Evolutionary conservation across 768 basidiomycete genomes (phyloP), one percentile per base, ranked within the genome.

Genomic region (Psilocybe sp.): DNA sequence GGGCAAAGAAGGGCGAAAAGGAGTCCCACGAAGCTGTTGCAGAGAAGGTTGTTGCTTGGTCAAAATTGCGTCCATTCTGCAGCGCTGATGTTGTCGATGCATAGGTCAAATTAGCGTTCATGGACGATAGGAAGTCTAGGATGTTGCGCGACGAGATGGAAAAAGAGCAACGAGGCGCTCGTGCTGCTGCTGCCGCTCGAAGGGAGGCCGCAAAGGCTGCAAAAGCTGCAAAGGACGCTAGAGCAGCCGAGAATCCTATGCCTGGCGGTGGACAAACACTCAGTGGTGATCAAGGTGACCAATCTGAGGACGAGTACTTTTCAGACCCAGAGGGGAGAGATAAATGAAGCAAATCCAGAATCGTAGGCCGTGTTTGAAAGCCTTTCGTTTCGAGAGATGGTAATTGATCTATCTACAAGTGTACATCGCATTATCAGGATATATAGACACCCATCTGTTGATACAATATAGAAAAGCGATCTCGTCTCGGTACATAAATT

Each of bases 31-130:
- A 76, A 16, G 75, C 71, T 5, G 81, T 71, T 8, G 76, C 80
- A 31, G 72, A 80, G 52, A 83, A 80, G 69, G 89, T 83, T 40
- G 35, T 13, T 34, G 39, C 18, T 38, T 33, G n/a, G n/a, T n/a
- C n/a, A n/a, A n/a, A 31, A 34, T 46, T 18, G 28, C 13, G 19
- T 23, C n/a, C 9, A 18, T 34, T 34, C 40, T 14, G 12, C 37
- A 15, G 28, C 23, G 23, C 14, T 40, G 46, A 18, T 46, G 45
- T 37, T 34, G 44, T 42, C 35, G 46, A 46, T 53, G 13, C 12
- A 2, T 54, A 92, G 90, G 82, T 87, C n/a, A 88, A 83, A 62
- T 66, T 90, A 44, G 85, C 85, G 1, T 92, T 81, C 62, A 74
- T 90, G 59, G 91, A 93, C 41, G 91, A 93, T 61, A 78, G 91